Percentiles rank a stretch among this genome's conserved stretches.
Evolutionary conservation across 805 yeast genomes (phyloP).

Genomic region (Vanderwaltozyma tropicalis): DNA sequence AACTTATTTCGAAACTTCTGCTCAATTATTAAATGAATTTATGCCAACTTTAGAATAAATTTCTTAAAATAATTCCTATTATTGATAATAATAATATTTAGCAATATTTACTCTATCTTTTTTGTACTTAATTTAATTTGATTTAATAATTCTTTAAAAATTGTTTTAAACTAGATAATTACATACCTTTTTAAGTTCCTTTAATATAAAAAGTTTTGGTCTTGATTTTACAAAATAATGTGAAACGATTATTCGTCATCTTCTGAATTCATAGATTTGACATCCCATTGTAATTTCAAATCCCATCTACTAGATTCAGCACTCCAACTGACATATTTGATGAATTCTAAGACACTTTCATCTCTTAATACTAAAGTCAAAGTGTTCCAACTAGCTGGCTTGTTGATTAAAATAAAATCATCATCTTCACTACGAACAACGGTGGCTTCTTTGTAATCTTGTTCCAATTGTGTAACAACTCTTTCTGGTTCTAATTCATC

Average conservation of each 20-base stretch:
- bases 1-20: slow-evolving; percentile 68
- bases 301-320: slow-evolving; percentile 96
- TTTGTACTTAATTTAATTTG: neutral
- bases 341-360: slow-evolving; percentile 75
- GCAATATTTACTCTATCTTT: too few species aligned
- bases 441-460: slow-evolving; percentile 66
- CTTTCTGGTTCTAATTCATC: slow-evolving; percentile 29
- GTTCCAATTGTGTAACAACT: slow-evolving; percentile 29
- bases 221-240: too few species aligned
- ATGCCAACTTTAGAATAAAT: slow-evolving; percentile 1
- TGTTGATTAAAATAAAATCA: slow-evolving; percentile 66
- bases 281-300: slow-evolving; percentile 68
- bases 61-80: neutral
- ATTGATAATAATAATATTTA: neutral
- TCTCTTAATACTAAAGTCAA: slow-evolving; percentile 73
- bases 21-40: slow-evolving; percentile 53
- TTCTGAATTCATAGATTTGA: slow-evolving; percentile 35
- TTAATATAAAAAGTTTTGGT: too few species aligned
- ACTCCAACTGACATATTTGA: slow-evolving; percentile 79
- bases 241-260: slow-evolving; percentile 19
- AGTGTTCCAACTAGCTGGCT: slow-evolving; percentile 77
- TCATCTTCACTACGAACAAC: slow-evolving; percentile 55
- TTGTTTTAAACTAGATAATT: neutral
- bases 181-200: neutral
- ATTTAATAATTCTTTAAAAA: neutral